Evolutionary conservation across 1,284 basidiomycete genomes (phyloP).

Genomic region (Heterobasidion parviporum): DNA sequence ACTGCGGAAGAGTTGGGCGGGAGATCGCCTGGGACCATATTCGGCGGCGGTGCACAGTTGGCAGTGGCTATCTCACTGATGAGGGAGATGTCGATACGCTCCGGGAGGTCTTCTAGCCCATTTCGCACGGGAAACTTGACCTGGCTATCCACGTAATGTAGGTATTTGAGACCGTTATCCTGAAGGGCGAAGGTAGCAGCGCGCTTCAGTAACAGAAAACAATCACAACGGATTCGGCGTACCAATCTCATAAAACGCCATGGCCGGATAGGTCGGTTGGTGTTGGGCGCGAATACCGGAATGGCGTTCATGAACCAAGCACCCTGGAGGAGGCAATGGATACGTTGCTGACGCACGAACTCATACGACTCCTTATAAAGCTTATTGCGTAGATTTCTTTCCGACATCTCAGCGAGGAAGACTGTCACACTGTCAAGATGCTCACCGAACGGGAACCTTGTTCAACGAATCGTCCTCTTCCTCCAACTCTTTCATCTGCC

Average conservation of each 20-base stretch:
- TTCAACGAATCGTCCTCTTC: constrained; percentile 84
- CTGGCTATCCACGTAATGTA: constrained; percentile 77
- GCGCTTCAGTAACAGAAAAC: neutral
- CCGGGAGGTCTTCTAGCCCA: constrained; percentile 81
- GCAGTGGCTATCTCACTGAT: constrained; percentile 74
- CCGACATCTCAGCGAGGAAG: constrained; percentile 2
- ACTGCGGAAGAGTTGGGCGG: constrained; percentile 39
- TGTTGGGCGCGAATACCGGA: constrained; percentile 32
- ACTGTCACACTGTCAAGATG: constrained; percentile 4
- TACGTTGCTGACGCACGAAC: constrained; percentile 86
- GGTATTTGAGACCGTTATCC: constrained; percentile 71
- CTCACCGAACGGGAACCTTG: constrained; percentile 78
- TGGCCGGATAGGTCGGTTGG: constrained; percentile 48
- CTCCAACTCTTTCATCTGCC: constrained; percentile 93
- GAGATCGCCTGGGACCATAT: constrained; percentile 45
- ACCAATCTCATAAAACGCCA: constrained; percentile 80
- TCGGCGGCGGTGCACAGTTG: constrained; percentile 68
- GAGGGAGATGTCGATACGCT: constrained; percentile 73
- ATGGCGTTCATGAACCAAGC: constrained; percentile 85
- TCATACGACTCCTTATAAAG: constrained; percentile 90
- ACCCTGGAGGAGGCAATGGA: constrained; percentile 83
- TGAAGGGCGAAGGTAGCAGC: constrained; percentile 18
- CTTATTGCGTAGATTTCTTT: constrained; percentile 77
- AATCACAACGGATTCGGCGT: constrained; percentile 11
- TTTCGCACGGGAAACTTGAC: constrained; percentile 71